Base-by-base conservation (phyloP, 2,329 filamentous ascomycete genomes). In the Aspergillus hiratsukae region DNA sequence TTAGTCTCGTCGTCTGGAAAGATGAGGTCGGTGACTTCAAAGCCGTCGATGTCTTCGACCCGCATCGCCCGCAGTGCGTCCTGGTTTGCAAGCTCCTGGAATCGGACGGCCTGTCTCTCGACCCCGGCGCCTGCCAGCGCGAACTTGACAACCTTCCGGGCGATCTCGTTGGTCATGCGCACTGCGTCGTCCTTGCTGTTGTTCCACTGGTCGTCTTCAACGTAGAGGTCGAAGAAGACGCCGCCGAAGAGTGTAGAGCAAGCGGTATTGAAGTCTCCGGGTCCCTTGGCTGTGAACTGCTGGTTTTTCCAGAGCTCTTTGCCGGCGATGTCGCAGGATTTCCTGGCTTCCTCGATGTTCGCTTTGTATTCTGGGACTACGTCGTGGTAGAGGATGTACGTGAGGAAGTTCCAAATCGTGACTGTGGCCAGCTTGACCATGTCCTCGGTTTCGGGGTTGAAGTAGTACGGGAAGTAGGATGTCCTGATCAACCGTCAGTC, bases 391-490 rank as follows among this genome's bases (percentile, higher is more conserved):
- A 92, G 79, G 0, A 97, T 79, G 63, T 97, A 99, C 61, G 90
- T 89, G 61, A 96, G 83, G 69, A 97, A 97, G 68, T 94, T 96
- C 58, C 85, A 83, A 43, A 97, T 80, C 0, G 95, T 83, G 35
- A 82, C 80, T 21, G 87, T 84, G 3, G 85, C 85, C 6, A 81
- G 72, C n/a, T 81, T 75, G 59, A 91, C 80, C 11, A 80, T 73
- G 0, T 75, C 69, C 17, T 79, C 69, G 4, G 75, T 78, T 11
- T 85, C 81, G 50, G 84, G 83, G 19, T 83, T 79, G 40, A 83
- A 83, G 40, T 83, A 76, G 27, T 76, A 76, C 0, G 83, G 80
- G 5, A 89, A 80, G 45, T 79, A 80, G 4, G 79, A 78, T 14
- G 85, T 85, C 48, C 83, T 83, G 52, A 27, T 10, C 31, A 29